Base-by-base conservation (phyloP, 805 yeast species). In the Lachancea fermentati region DNA sequence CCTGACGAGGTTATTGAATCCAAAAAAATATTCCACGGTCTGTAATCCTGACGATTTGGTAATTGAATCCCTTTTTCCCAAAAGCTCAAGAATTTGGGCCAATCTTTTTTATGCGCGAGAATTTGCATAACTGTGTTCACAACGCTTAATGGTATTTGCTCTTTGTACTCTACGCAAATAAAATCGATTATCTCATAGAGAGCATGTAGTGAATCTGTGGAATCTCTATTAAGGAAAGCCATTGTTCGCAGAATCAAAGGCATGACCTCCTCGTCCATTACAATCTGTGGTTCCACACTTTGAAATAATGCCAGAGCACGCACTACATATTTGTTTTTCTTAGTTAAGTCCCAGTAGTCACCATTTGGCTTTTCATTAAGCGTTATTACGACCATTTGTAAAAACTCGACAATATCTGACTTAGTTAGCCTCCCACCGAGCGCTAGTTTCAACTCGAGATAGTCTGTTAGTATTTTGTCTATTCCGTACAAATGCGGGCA, bases 21-120 rank as follows among this genome's bases (percentile, higher is more conserved):
- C 16, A 60, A 28, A 13, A 54, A 52, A 8, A 47, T 37, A 5
- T 36, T 29, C 65, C 65, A 60, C 3, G 60, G 59, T 15, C 59
- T 47, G 12, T 34, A 35, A 34, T 55, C 60, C n/a, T 39, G 46
- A 2, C 47, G 49, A 7, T 22, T 17, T 16, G 24, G 34, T 18
- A 34, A 12, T 11, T 39, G 32, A 3, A 48, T 37, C 19, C 51
- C 45, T 5, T 30, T 33, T 28, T 47, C 48, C 65, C 65, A 60
- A 30, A 57, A 51, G 18, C 45, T 44, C 25, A 54, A 42, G 4
- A 52, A 32, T 19, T 46, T 48, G 12, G 34, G 31, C 57, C 60
- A 60, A n/a, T 49, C 46, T 18, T 47, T 41, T 4, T 44, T 37
- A 18, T 48, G 39, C 7, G 52, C 49, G 8, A 58, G 38, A 4